Base-by-base conservation (phyloP, 208 protist genomes). In the Trypanosoma rangeli region DNA sequence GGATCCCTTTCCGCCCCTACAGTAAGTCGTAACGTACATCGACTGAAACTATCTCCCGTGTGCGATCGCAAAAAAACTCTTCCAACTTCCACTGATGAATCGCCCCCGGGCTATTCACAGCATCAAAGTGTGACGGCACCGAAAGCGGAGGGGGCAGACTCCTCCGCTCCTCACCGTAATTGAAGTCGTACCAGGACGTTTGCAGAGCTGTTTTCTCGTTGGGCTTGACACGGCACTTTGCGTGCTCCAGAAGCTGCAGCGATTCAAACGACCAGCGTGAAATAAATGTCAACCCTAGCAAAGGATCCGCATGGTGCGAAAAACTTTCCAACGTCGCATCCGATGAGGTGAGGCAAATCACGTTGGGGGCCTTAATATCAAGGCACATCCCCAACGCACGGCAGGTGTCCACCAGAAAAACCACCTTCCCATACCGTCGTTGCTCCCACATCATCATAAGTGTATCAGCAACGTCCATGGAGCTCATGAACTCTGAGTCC, bases 361-460 rank as follows among this genome's bases (percentile, higher is more conserved):
- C 85, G 65, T 93, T 90, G 2, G 90, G 87, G 0, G 90, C 93
- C 52, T 80, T 83, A 50, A 98, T 89, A 57, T 77, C 52, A 63
- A 90, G 83, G 73, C 90, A 95, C 52, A 99, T 75, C 0, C 96
- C 90, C 26, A 89, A 76, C 4, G 97, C 98, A 68, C 99, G 97
- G 76, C 98, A 99, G 5, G 98, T 99, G 79, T 99, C 98, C 1
- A 95, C 83, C 18, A 99, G 78, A 57, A 99, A 93, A 18, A 99
- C 71, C 4, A 98, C 76, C 31, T 95, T 89, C 35, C 84, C 81
- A 82, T 97, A 99, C 63, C 97, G 84, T 26, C 88, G 80, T 79
- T 98, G 96, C 74, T 92, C 72, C 42, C 85, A 79, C 97, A 99
- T 99, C 82, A 98, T 95, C 80, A 90, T 82, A 39, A 99, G 84